Evolutionary conservation across 257 asterid genomes (phyloP).

Genomic region (Striga asiatica): DNA sequence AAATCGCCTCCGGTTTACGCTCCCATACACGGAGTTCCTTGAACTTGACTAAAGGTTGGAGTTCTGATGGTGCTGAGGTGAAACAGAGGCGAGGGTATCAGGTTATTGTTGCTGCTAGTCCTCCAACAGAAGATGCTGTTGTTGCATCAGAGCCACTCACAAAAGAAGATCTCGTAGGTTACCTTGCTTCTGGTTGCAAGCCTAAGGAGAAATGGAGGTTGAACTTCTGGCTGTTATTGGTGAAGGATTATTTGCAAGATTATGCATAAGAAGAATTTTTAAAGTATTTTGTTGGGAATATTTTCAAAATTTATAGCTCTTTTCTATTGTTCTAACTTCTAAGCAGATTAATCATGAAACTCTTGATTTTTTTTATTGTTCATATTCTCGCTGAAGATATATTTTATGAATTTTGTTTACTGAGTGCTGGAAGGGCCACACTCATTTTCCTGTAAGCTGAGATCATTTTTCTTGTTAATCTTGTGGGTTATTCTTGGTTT

Average conservation of each 20-base stretch:
- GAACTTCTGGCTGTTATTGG: constrained; percentile 41
- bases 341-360: not conserved
- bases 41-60: constrained; percentile 23
- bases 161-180: constrained; percentile 67
- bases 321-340: not conserved
- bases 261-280: no score
- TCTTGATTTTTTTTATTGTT: not conserved
- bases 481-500: not conserved
- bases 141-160: constrained; percentile 85
- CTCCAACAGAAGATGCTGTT: constrained; percentile 87
- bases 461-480: not conserved
- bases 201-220: constrained; percentile 95
- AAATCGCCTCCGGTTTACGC: constrained; percentile 21
- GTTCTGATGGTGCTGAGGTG: constrained; percentile 21
- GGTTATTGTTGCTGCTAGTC: constrained; percentile 81
- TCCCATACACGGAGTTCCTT: constrained; percentile 31
- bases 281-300: constrained; percentile 3
- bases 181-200: constrained; percentile 97
- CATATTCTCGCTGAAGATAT: no score
- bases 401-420: not conserved
- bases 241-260: no score
- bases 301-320: not conserved
- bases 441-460: not conserved
- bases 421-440: not conserved
- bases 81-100: constrained; percentile 28